phyloP scores from a whole-genome alignment of 139 green algal species.

The Micractinium conductrix region DNA sequence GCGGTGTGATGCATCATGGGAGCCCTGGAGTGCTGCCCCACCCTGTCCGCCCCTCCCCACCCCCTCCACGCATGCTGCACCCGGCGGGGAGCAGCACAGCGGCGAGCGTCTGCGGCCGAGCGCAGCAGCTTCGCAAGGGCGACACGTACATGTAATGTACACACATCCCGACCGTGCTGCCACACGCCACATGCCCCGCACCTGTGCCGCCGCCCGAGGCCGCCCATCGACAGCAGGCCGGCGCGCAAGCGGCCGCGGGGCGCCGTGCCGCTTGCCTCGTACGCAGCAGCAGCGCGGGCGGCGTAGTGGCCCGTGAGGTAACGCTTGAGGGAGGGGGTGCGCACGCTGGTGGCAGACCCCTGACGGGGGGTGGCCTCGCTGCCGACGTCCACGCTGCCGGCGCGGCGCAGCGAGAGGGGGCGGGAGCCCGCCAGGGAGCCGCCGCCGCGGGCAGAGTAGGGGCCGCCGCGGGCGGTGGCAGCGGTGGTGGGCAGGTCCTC shows the following conservation, averaged over 20 bases:
- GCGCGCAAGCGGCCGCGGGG: background rate
- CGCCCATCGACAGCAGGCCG: background rate
- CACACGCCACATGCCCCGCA: too few species aligned
- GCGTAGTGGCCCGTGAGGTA: too few species aligned
- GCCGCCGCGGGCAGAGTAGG: background rate
- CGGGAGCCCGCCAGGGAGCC: background rate
- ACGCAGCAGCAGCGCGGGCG: background rate
- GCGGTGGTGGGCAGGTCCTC: slow-evolving; percentile 19
- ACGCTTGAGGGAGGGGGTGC: slow-evolving; percentile 17
- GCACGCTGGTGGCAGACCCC: slow-evolving; percentile 21
- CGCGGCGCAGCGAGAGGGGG: background rate
- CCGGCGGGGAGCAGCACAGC: too few species aligned
- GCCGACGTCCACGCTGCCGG: slow-evolving; percentile 5
- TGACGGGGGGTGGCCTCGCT: background rate
- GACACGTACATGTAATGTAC: too few species aligned
- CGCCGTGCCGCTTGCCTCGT: background rate
- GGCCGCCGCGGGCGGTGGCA: background rate
- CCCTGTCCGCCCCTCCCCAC: too few species aligned
- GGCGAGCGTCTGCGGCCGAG: too few species aligned
- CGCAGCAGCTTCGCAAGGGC: too few species aligned
- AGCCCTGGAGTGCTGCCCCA: too few species aligned
- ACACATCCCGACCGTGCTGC: too few species aligned
- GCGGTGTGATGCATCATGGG: background rate
- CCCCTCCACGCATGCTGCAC: too few species aligned
- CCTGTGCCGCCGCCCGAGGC: background rate